Base-by-base conservation (phyloP, 2,329 filamentous ascomycete genomes). In the Trichoderma sp. region DNA sequence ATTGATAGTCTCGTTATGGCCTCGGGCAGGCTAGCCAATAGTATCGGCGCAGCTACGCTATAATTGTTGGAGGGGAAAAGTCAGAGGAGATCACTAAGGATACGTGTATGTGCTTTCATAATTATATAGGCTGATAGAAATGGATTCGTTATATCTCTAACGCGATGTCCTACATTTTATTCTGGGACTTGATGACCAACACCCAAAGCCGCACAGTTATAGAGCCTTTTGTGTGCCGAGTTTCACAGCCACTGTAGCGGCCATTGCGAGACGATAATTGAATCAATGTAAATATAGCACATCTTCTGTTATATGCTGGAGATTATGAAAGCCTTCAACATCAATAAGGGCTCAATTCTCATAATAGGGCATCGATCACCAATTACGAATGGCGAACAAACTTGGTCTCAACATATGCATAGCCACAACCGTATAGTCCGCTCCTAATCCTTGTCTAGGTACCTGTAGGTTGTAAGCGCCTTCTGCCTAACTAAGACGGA, bases 51-150 rank as follows among this genome's bases (percentile, higher is more conserved):
- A 11, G n/a, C 43, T n/a, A 47, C 14, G 34, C 34, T 39, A 39
- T 6, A 39, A 39, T 15, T 15, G 34, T 18, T 39, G 39, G 7
- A 43, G 3, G n/a, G 39, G 39, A 3, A 43, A 9, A 43, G 7
- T 1, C 7, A 43, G 0, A 9, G 18, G 3, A 7, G 18, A 2
- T n/a, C 0, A 51, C n/a, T 12, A n/a, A 21, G 1, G 43, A 12
- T 51, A 0, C 0, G 1, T 51, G n/a, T 12, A 51, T 51, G 1
- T 21, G 8, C 6, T n/a, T 43, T 51, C n/a, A 12, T 24, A 24
- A 24, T 24, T 8, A 30, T 30, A 30, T 36, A n/a, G 15, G 15
- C 7, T n/a, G n/a, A 3, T 51, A 51, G n/a, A 51, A 51, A 51
- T 6, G 8, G 4, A 47, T 21, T 47, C 18, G 18, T 3, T 21